Conservation (phyloP, 164 flowering plant genomes). For the Stephania yunnanensis region DNA sequence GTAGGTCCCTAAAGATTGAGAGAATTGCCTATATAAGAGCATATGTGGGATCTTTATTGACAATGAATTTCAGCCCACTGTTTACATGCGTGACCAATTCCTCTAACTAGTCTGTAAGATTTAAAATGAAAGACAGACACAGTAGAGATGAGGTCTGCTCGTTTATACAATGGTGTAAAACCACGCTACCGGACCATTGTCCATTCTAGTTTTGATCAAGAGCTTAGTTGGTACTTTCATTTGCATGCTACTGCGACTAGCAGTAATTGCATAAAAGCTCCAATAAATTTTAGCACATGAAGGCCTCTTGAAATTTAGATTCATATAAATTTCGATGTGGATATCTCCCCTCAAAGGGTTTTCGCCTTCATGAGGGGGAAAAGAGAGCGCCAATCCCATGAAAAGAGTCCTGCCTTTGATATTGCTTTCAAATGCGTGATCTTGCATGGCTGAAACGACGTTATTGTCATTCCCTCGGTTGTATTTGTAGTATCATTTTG, state of each 20-base stretch:
- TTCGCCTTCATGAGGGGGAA: background rate
- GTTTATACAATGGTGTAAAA: background rate
- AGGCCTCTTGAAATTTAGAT: no score
- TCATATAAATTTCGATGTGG: no score
- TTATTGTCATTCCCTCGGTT: background rate
- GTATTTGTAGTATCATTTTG: background rate
- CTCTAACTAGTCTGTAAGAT: background rate
- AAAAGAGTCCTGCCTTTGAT: background rate
- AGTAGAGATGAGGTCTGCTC: background rate
- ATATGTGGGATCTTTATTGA: background rate
- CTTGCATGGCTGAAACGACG: background rate
- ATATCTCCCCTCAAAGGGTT: background rate
- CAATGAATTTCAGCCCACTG: background rate
- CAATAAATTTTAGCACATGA: no score
- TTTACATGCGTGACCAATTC: background rate
- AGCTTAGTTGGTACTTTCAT: background rate
- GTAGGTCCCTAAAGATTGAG: background rate
- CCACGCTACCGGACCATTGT: background rate
- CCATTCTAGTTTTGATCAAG: background rate
- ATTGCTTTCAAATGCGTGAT: background rate
- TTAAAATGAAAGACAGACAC: background rate
- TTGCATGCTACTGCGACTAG: no score
- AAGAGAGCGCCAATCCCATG: background rate
- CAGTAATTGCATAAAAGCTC: no score
- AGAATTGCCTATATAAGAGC: background rate